Percentiles rank a stretch among this genome's conserved stretches.
phyloP scores from a whole-genome alignment of 768 basidiomycete genomes.

The Xerocomellus chrysenteron region DNA sequence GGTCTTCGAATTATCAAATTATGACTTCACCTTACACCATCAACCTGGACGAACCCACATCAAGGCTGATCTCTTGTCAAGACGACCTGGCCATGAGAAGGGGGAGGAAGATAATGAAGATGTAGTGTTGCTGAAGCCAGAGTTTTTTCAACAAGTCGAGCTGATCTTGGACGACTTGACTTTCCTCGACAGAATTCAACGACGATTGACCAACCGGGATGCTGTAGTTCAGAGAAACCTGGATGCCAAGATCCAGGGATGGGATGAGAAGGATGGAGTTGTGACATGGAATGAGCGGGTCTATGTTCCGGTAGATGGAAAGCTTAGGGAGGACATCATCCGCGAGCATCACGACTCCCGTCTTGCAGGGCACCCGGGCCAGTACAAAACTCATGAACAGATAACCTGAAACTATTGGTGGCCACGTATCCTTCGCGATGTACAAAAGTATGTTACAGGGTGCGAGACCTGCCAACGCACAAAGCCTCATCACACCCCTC shows the following conservation, averaged over 20 bases:
- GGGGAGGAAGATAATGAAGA: constrained; percentile 21
- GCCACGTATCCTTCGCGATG: constrained; percentile 18
- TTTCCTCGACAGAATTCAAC: no score
- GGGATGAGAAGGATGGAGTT: background rate
- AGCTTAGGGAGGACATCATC: constrained; percentile 15
- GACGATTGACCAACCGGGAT: no score
- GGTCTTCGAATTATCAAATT: constrained; percentile 36
- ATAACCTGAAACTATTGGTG: constrained; percentile 29
- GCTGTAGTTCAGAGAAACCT: no score
- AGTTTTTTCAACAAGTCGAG: no score
- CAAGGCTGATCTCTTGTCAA: constrained; percentile 28
- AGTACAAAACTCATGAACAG: constrained; percentile 22
- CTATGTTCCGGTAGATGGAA: constrained; percentile 22
- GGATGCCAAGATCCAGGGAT: no score
- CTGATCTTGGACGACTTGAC: no score
- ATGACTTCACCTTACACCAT: constrained; percentile 30
- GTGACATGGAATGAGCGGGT: constrained; percentile 8
- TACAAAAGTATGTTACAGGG: constrained; percentile 23
- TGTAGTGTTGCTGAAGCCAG: constrained; percentile 13
- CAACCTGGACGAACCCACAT: constrained; percentile 26
- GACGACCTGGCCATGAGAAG: constrained; percentile 21
- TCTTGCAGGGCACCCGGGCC: constrained; percentile 30
- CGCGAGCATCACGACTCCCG: constrained; percentile 25
- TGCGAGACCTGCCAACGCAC: constrained; percentile 29
- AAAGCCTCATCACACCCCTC: constrained; percentile 15